phyloP scores from a whole-genome alignment of 1,284 basidiomycete species.

The Cryptococcus floricola region DNA sequence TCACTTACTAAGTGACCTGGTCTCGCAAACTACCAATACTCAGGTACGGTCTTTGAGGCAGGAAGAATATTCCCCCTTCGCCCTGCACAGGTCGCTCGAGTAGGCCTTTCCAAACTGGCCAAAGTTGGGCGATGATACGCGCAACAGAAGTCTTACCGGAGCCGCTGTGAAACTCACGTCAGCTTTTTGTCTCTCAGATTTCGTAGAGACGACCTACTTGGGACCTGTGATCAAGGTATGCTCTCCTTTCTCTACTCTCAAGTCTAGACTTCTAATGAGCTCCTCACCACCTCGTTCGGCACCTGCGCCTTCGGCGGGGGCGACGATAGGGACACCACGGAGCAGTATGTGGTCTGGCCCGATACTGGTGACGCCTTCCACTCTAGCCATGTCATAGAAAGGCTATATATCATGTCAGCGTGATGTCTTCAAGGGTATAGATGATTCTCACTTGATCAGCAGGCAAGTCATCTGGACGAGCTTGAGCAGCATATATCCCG shows the following conservation, averaged over 20 bases:
- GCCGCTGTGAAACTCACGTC: conserved; percentile 55
- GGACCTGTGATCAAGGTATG: conserved; percentile 92
- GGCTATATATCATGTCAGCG: conserved; percentile 23
- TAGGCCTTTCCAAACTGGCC: conserved; percentile 58
- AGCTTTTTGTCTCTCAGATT: neutral
- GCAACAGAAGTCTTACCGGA: conserved; percentile 94
- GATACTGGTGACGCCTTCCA: conserved; percentile 49
- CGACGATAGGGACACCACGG: conserved; percentile 69
- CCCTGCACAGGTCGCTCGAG: conserved; percentile 52
- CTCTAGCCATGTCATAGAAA: conserved; percentile 52
- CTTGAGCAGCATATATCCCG: conserved; percentile 39
- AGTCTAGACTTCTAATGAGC: conserved; percentile 68
- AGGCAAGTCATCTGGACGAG: conserved; percentile 27
- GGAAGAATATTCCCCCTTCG: conserved; percentile 67
- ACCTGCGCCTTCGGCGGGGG: conserved; percentile 57
- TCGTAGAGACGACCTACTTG: conserved; percentile 37
- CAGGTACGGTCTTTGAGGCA: conserved; percentile 91
- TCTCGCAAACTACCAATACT: conserved; percentile 80
- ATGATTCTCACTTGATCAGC: conserved; percentile 24
- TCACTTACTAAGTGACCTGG: conserved; percentile 56
- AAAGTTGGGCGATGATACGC: conserved; percentile 82
- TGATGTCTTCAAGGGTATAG: conserved; percentile 4
- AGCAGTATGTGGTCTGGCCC: conserved; percentile 56
- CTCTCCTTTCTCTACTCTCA: conserved; percentile 71
- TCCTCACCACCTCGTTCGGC: conserved; percentile 56